A percentile compares a stretch with the other conserved stretches of the same genome.
phyloP scores from a whole-genome alignment of 768 basidiomycete genomes.

The Amanita pseudoporphyria region DNA sequence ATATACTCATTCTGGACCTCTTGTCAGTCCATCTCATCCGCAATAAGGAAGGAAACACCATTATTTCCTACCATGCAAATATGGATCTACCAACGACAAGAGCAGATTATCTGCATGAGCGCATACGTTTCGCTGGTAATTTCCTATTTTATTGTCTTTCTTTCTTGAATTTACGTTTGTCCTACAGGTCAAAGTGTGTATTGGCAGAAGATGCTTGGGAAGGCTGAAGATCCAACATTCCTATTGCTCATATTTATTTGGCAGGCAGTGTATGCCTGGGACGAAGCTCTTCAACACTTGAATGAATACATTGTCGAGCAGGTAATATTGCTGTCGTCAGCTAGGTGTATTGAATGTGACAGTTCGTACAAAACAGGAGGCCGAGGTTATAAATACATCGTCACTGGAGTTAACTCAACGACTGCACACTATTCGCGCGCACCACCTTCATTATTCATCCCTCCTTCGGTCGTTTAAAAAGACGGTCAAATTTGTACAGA shows the following conservation, averaged over 20 bases:
- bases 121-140: slow-evolving; percentile 37
- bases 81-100: slow-evolving; percentile 28
- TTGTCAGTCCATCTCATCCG: slow-evolving; percentile 41
- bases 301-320: slow-evolving; percentile 41
- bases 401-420: slow-evolving; percentile 40
- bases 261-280: slow-evolving; percentile 57
- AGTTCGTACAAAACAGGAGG: slow-evolving; percentile 28
- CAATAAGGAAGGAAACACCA: slow-evolving; percentile 32
- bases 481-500: slow-evolving; percentile 37
- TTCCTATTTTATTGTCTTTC: background rate
- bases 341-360: background rate
- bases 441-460: slow-evolving; percentile 47
- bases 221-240: slow-evolving; percentile 45
- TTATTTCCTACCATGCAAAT: slow-evolving; percentile 40
- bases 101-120: slow-evolving; percentile 33
- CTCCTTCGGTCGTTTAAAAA: slow-evolving; percentile 47
- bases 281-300: slow-evolving; percentile 44
- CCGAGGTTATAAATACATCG: slow-evolving; percentile 31
- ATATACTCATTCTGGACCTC: slow-evolving; percentile 33
- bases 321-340: slow-evolving; percentile 20
- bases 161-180: slow-evolving; percentile 1
- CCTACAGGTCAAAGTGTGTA: slow-evolving; percentile 32
- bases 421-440: slow-evolving; percentile 50
- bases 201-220: slow-evolving; percentile 32
- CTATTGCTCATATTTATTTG: slow-evolving; percentile 43